Base-by-base conservation (phyloP, 306 rosid species). In the Quercus variabilis region DNA sequence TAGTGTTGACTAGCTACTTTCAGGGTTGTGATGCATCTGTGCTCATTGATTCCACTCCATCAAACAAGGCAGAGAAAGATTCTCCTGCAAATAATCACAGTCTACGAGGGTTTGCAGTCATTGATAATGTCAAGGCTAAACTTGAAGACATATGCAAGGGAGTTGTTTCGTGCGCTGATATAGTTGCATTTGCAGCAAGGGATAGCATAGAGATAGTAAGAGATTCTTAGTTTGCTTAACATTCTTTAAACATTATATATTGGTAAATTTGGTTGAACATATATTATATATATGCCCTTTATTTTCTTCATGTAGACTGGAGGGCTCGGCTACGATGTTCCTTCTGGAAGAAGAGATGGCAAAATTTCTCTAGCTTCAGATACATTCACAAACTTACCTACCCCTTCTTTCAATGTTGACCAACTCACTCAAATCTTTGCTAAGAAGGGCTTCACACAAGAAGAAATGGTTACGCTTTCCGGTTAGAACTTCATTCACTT, bases 261-360 rank as follows among this genome's bases (percentile, higher is more conserved):
- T 52, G 30, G 46, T 38, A 49, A 46, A 2, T 5, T 19, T 51
- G n/a, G 17, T 52, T 19, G 3, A 9, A 9, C 54, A 49, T 49
- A 1, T 49, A 4, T 41, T 17, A 49, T 49, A 1, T 49, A 4
- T 41, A 41, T 20, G 58, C 20, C 5, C 35, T 35, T 23, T 55
- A 25, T 23, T 43, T 81, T 69, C 25, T 69, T 80, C 46, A 25
- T 81, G 85, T 90, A 91, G 93, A 86, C 80, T 26, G 73, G 85
- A 85, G 95, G 93, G 33, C 56, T 83, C 70, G 86, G 93, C 6
- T 92, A 90, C 78, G 89, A 74, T 64, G 97, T 92, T 86, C 96
- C 92, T 3, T 88, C 90, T 3, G 97, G 97, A 86, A 91, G 97
- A 92, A 91, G 93, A 81, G 96, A 92, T 35, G 93, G 97, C 59